Percentiles rank a stretch among this genome's conserved stretches.
phyloP scores from a whole-genome alignment of 2,329 filamentous ascomycete genomes.

The Aspergillus sp. region DNA sequence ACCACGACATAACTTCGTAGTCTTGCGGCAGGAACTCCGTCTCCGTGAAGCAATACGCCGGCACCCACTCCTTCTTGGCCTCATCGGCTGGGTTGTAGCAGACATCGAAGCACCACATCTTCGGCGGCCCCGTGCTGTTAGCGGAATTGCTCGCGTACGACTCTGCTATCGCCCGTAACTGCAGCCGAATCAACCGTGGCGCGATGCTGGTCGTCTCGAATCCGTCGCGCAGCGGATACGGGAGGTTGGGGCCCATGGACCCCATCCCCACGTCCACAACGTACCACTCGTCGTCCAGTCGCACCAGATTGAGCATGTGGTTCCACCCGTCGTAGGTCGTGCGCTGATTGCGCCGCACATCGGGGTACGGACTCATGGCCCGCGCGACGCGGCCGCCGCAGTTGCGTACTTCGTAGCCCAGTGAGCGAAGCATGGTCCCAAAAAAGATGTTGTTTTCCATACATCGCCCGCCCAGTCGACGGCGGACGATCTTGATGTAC shows the following conservation, averaged over 20 bases:
- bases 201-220: constrained; percentile 22
- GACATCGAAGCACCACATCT: constrained; percentile 56
- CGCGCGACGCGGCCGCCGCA: constrained; percentile 7
- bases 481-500: constrained; percentile 43
- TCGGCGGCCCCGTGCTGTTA: constrained; percentile 20
- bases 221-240: constrained; percentile 14
- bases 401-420: constrained; percentile 37
- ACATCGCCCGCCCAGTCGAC: constrained; percentile 43
- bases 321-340: constrained; percentile 18
- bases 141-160: constrained; percentile 5
- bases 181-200: constrained; percentile 5
- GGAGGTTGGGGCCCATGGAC: constrained; percentile 17
- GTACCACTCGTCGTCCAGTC: constrained; percentile 39
- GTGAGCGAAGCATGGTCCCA: constrained; percentile 39
- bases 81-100: constrained; percentile 36
- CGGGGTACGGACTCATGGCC: constrained; percentile 8
- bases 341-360: constrained; percentile 5
- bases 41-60: constrained; percentile 57
- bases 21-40: constrained; percentile 53
- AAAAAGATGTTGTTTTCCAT: constrained; percentile 52
- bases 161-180: constrained; percentile 7
- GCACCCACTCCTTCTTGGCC: constrained; percentile 41
- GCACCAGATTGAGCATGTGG: constrained; percentile 55
- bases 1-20: constrained; percentile 45
- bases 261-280: constrained; percentile 24